Base-by-base conservation (phyloP, 2,329 filamentous ascomycete genomes). In the Sarocladiaceae sp. region DNA sequence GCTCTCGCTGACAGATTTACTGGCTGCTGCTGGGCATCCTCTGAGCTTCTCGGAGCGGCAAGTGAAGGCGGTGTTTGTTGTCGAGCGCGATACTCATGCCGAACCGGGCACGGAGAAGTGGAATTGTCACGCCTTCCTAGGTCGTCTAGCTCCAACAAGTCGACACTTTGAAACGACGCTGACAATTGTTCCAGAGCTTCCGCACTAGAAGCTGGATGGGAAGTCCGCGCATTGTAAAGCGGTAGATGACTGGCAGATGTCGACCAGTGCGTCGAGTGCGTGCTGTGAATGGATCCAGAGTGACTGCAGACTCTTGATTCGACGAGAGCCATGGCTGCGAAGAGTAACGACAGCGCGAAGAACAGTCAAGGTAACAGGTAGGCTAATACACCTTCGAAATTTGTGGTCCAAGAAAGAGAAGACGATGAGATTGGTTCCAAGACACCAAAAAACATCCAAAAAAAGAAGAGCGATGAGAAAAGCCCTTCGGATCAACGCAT, bases 371-470 rank as follows among this genome's bases (percentile, higher is more conserved):
- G 23, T 49, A n/a, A n/a, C n/a, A n/a, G 46, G 12, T 11, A 54
- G 60, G 64, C 66, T 66, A 60, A 64, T 64, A 61, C 53, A 54
- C 40, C 22, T 35, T 28, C 8, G 13, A 13, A n/a, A 35, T 5
- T 3, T 35, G 17, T 13, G 26, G 8, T 17, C 58, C 58, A 61
- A 59, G 55, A 52, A 54, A 28, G 17, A 15, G 17, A n/a, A 44
- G 20, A 22, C 23, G 57, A n/a, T n/a, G 62, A 60, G 59, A 59
- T 56, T 54, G 63, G 65, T 66, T 68, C 70, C 72, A 75, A 75
- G 70, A 71, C 65, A 67, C 66, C 67, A 68, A 72, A 69, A 69
- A 61, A 66, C 36, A 17, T 64, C 61, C 58, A 59, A 55, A 65
- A n/a, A 54, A 55, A 54, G 54, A 55, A 53, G 51, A 52, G 7